Evolutionary conservation across 176 grass and related monocot genomes (phyloP).

Genomic region (Rhynchospora pubera): DNA sequence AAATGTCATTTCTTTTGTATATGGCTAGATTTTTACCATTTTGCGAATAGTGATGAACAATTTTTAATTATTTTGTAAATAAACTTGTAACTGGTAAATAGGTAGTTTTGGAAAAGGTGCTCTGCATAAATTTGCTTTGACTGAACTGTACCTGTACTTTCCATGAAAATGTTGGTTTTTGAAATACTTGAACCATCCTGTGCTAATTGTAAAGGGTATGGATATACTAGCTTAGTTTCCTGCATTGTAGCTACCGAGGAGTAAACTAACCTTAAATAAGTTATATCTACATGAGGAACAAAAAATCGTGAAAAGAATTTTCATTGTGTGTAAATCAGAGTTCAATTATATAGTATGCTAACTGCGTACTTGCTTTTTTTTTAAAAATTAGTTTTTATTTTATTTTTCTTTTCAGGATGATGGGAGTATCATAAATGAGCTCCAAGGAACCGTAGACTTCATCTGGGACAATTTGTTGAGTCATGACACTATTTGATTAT

Average conservation of each 20-base stretch:
- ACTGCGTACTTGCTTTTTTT: background rate
- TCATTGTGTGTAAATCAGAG: background rate
- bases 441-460: conserved; percentile 20
- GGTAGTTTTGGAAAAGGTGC: background rate
- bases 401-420: conserved; percentile 19
- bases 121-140: background rate
- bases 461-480: conserved; percentile 26
- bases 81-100: background rate
- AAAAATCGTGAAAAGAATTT: background rate
- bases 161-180: background rate
- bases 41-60: background rate
- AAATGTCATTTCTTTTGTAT: no score
- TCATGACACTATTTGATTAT: background rate
- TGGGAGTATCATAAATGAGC: background rate
- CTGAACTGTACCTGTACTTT: background rate
- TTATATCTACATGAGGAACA: background rate
- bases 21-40: no score
- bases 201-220: background rate
- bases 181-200: background rate
- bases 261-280: background rate
- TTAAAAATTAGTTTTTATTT: background rate
- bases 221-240: background rate
- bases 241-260: background rate
- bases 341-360: background rate
- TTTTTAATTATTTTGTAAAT: conserved; percentile 5